Evolutionary conservation across 2,329 filamentous ascomycete species (phyloP).

Genomic region (Dichotomopilus funicola): DNA sequence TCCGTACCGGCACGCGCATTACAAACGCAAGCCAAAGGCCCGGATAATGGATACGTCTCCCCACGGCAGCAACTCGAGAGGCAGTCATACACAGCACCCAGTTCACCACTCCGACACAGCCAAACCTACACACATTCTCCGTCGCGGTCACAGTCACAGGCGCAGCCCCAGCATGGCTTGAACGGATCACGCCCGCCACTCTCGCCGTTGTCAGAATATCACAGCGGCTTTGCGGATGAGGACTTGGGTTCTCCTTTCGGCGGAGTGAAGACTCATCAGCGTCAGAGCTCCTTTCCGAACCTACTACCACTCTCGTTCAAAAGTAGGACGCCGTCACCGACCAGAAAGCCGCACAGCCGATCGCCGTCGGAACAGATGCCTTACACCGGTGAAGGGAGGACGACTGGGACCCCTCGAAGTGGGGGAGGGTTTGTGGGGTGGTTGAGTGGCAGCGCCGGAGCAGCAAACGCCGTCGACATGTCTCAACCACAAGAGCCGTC

Average conservation of each 20-base stretch:
- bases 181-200: slow-evolving; percentile 20
- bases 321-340: slow-evolving; percentile 27
- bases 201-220: slow-evolving; percentile 29
- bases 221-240: slow-evolving; percentile 28
- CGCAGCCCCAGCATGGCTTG: slow-evolving; percentile 13
- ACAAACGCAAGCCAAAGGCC: slow-evolving; percentile 10
- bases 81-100: slow-evolving; percentile 12
- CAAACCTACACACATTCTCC: slow-evolving; percentile 1
- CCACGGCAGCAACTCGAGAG: slow-evolving; percentile 19
- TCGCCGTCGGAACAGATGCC: slow-evolving; percentile 33
- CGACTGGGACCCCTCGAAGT: slow-evolving; percentile 22
- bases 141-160: slow-evolving; percentile 2
- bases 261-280: slow-evolving; percentile 25
- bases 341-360: slow-evolving; percentile 21
- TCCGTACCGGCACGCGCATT: slow-evolving; percentile 17
- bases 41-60: slow-evolving; percentile 20
- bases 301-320: slow-evolving; percentile 28
- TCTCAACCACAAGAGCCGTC: slow-evolving; percentile 6
- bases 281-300: slow-evolving; percentile 33
- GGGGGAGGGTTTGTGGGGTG: slow-evolving; percentile 29
- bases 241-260: slow-evolving; percentile 21
- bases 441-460: slow-evolving; percentile 27
- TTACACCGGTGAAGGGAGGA: slow-evolving; percentile 36
- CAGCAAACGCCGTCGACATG: slow-evolving; percentile 21
- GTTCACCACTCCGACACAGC: slow-evolving; percentile 9